Conservation (phyloP, 163 green algal genomes). For the Smithsoniella earleae region DNA sequence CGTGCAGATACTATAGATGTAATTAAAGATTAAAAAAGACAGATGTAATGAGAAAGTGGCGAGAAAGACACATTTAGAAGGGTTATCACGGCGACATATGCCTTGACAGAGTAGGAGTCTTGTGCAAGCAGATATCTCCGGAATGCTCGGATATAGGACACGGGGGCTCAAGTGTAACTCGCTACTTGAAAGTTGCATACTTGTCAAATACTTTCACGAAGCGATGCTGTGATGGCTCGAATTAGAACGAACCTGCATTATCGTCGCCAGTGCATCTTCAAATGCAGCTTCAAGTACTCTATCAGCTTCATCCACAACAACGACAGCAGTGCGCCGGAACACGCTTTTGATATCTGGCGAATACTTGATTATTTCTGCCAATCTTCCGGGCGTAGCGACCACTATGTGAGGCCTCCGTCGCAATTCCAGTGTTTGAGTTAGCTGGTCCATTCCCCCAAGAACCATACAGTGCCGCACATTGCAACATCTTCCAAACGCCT, state of each 20-base stretch:
- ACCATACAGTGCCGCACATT: conserved; percentile 55
- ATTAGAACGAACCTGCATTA: conserved; percentile 30
- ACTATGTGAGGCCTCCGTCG: conserved; percentile 71
- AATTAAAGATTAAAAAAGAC: no score
- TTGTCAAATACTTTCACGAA: no score
- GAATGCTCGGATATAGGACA: no score
- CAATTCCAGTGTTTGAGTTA: conserved; percentile 62
- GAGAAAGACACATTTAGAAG: no score
- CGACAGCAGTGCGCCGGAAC: conserved; percentile 36
- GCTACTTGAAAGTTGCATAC: no score
- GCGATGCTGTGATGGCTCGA: no score
- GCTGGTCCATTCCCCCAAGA: conserved; percentile 76
- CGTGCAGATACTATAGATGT: no score
- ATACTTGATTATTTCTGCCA: conserved; percentile 40
- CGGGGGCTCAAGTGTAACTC: no score
- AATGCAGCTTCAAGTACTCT: conserved; percentile 73
- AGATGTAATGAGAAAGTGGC: no score
- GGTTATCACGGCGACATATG: no score
- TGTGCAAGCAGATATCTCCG: no score
- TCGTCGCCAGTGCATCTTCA: conserved; percentile 41
- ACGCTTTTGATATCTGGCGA: not conserved
- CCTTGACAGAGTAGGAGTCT: no score
- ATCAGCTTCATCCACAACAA: conserved; percentile 91
- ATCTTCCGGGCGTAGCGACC: conserved; percentile 74
- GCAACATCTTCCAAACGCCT: conserved; percentile 53